Base-by-base conservation (phyloP, 345 rosid species). In the Linum lewisii region DNA sequence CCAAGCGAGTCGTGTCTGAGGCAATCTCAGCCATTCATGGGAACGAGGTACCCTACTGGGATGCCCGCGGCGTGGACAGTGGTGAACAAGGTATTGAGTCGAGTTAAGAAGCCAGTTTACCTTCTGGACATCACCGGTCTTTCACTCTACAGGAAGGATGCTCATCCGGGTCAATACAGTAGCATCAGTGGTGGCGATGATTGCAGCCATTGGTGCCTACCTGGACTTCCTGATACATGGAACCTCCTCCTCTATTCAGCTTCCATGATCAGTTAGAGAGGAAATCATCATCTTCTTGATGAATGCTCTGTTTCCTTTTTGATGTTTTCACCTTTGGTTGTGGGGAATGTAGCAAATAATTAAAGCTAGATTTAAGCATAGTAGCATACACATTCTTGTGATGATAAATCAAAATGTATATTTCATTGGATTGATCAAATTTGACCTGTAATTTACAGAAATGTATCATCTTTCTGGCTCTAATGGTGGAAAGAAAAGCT, bases 171-270 rank as follows among this genome's bases (percentile, higher is more conserved):
- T 0, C 65, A 61, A 0, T 87, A 82, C 60, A 63, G 86, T 21
- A 82, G 80, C 14, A 50, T 51, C 21, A 72, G 62, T 18, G 54
- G 59, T 7, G 75, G 72, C 14, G 63, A 59, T 1, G 98, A 91
- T 19, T 91, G 98, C 54, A 81, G 85, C 85, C 98, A 92, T 65
- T 88, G 97, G 99, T 93, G 99, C 68, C 78, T 93, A 34, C 97
- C 97, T 38, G 99, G 99, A 7, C 69, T 93, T 74, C 99, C 99
- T 2, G 99, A 89, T 62, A 78, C 92, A 36, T 93, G 97, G 99
- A 93, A 87, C 69, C 69, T 69, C 59, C 86, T 89, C 60, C 64
- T 93, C 9, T 93, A 81, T 69, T 78, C 82, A 16, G 58, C 81
- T 61, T 74, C 75, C 50, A 76, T 84, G 44, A 63, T 11, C 13